These are phyloP conservation scores for Microcyclospora tardicrescens DNA, from an alignment of 2,329 filamentous ascomycete species.

Conservation along the genomic window DNA sequence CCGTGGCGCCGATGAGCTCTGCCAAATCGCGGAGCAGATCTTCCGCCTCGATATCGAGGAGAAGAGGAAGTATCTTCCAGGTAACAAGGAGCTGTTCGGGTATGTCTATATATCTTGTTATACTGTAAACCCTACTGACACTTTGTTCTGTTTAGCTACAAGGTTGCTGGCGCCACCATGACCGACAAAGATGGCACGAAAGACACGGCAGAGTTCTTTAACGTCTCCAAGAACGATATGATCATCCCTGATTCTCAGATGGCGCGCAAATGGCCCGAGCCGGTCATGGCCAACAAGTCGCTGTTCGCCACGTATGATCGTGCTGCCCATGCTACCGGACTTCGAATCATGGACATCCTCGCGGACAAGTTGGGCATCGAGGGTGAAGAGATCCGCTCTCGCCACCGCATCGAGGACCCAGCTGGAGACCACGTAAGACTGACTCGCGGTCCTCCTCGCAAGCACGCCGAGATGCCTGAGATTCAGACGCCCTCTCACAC, in stretches of 20 bases:
- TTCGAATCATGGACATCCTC: conserved; percentile 33
- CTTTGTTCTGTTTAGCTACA: conserved; percentile 13
- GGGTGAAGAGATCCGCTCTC: conserved; percentile 27
- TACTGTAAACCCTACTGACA: background rate
- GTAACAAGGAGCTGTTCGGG: conserved; percentile 26
- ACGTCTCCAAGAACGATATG: conserved; percentile 43
- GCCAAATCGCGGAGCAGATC: conserved; percentile 29
- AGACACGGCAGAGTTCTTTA: conserved; percentile 46
- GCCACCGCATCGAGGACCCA: conserved; percentile 31
- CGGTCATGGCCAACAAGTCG: conserved; percentile 14
- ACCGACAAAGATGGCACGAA: conserved; percentile 37
- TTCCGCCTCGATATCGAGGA: conserved; percentile 39
- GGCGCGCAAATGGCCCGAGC: conserved; percentile 15
- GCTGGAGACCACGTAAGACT: conserved; percentile 43
- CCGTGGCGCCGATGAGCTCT: conserved; percentile 16
- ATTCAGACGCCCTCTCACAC: conserved; percentile 34
- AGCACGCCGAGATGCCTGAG: conserved; percentile 20
- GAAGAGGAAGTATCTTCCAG: conserved; percentile 38
- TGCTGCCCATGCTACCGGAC: conserved; percentile 34
- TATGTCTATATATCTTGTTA: conserved; percentile 2
- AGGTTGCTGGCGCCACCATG: conserved; percentile 31
- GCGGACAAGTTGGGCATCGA: conserved; percentile 33
- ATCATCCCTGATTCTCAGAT: conserved; percentile 25
- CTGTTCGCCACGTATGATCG: conserved; percentile 33
- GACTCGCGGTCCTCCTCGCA: conserved; percentile 37